phyloP scores from a whole-genome alignment of 1,284 basidiomycete species.

The Microbotryum lychnidis-dioicae region DNA sequence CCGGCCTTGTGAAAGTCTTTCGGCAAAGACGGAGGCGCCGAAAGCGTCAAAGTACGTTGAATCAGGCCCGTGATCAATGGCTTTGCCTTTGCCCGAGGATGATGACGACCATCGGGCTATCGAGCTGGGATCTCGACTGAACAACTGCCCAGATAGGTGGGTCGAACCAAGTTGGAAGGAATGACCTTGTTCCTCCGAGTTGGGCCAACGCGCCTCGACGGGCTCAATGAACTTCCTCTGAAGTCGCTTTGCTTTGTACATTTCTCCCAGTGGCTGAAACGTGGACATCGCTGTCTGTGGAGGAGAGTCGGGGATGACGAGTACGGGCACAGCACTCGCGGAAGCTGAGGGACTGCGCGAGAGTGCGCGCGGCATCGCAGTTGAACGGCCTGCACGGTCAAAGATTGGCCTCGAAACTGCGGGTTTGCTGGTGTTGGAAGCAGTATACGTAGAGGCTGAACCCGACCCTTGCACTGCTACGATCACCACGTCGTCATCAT shows the following conservation, averaged over 20 bases:
- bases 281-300: background rate
- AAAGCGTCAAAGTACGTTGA: background rate
- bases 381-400: no score
- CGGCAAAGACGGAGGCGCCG: background rate
- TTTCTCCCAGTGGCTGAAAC: constrained; percentile 5
- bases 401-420: no score
- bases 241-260: constrained; percentile 2
- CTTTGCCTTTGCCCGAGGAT: constrained; percentile 5
- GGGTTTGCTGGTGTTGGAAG: no score
- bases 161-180: background rate
- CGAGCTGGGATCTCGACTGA: background rate
- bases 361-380: no score
- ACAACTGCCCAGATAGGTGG: no score
- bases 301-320: constrained; percentile 6
- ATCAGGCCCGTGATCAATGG: background rate
- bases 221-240: constrained; percentile 8
- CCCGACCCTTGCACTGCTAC: no score
- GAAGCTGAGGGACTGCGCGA: no score
- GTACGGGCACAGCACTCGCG: background rate
- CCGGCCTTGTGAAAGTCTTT: background rate
- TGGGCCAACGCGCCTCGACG: constrained; percentile 19
- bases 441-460: no score
- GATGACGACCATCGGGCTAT: background rate
- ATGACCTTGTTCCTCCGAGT: constrained; percentile 16
- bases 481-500: no score